These are phyloP conservation scores for Apium graveolens DNA, from an alignment of 129 eudicot species.

Conservation along the genomic window DNA sequence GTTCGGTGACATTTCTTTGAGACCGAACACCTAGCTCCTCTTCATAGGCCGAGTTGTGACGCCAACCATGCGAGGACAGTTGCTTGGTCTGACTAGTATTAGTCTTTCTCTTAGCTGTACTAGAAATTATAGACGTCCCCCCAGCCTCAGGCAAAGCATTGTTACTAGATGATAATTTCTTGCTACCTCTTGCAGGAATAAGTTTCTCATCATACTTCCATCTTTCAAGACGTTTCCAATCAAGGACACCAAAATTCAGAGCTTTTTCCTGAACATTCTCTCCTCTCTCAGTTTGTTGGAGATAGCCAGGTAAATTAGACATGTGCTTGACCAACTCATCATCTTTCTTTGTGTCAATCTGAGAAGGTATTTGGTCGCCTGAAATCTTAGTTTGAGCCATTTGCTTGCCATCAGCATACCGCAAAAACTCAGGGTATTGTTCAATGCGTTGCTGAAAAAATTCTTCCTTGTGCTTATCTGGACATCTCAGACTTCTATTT, in stretches of 20 bases:
- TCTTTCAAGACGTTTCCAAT: conserved; percentile 74
- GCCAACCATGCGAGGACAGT: conserved; percentile 17
- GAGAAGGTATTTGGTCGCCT: conserved; percentile 13
- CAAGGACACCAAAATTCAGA: conserved; percentile 87
- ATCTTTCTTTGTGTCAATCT: conserved; percentile 25
- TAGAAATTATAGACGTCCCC: conserved; percentile 15
- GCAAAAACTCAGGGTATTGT: conserved; percentile 17
- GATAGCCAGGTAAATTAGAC: conserved; percentile 69
- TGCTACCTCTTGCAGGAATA: conserved; percentile 26
- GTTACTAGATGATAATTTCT: conserved; percentile 21
- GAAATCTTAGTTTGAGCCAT: conserved; percentile 20
- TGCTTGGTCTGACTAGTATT: conserved; percentile 20
- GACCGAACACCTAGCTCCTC: conserved; percentile 32
- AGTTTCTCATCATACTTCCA: conserved; percentile 68
- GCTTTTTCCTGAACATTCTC: conserved; percentile 60
- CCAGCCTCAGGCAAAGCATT: conserved; percentile 19
- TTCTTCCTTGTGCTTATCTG: conserved; percentile 31
- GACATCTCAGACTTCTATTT: conserved; percentile 22
- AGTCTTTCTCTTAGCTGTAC: conserved; percentile 21
- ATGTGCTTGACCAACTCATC: conserved; percentile 74
- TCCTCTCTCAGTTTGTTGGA: conserved; percentile 50
- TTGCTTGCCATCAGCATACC: conserved; percentile 1
- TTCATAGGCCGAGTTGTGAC: conserved; percentile 21
- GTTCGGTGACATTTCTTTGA: conserved; percentile 31
- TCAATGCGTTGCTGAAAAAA: conserved; percentile 24